A percentile compares a stretch with the other conserved stretches of the same genome.
Evolutionary conservation across 371 early-diverging fungal genomes (phyloP).

Genomic region (Rhizopus sp.): DNA sequence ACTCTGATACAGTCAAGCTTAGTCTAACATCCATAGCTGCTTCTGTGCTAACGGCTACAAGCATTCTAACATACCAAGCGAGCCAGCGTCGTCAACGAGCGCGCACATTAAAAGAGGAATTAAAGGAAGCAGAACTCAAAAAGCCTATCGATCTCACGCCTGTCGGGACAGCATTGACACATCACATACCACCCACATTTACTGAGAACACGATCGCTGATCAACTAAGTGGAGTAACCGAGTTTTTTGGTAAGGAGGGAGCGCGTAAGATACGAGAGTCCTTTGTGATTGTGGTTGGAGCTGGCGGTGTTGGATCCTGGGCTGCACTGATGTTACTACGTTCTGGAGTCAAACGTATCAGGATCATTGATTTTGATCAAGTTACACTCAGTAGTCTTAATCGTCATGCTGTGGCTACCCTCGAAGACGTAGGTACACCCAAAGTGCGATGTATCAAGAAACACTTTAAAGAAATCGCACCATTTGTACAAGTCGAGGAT

Average conservation of each 20-base stretch:
- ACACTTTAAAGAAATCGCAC: slow-evolving; percentile 74
- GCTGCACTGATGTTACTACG: slow-evolving; percentile 89
- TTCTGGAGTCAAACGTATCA: slow-evolving; percentile 84
- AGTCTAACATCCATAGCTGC: slow-evolving; percentile 59
- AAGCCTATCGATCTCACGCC: slow-evolving; percentile 21
- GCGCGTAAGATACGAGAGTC: slow-evolving; percentile 62
- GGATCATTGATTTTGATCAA: slow-evolving; percentile 96
- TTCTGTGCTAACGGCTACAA: slow-evolving; percentile 58
- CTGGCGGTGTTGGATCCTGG: slow-evolving; percentile 96
- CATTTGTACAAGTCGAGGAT: slow-evolving; percentile 80
- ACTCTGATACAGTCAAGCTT: slow-evolving; percentile 28
- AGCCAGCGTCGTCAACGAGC: slow-evolving; percentile 42
- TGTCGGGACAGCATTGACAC: slow-evolving; percentile 21
- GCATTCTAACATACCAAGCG: slow-evolving; percentile 49
- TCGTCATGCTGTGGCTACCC: slow-evolving; percentile 90
- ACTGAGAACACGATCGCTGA: slow-evolving; percentile 76
- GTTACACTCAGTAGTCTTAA: slow-evolving; percentile 90
- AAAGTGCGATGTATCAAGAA: slow-evolving; percentile 79
- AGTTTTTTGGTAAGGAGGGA: slow-evolving; percentile 88
- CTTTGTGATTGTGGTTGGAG: slow-evolving; percentile 91
- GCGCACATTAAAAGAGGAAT: slow-evolving; percentile 47
- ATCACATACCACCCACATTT: slow-evolving; percentile 16
- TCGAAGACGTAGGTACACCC: slow-evolving; percentile 86
- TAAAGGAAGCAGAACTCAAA: slow-evolving; percentile 23
- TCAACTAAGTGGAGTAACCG: slow-evolving; percentile 82